phyloP scores from a whole-genome alignment of 2,329 filamentous ascomycete genomes.

The Daldinia eschscholtzii region DNA sequence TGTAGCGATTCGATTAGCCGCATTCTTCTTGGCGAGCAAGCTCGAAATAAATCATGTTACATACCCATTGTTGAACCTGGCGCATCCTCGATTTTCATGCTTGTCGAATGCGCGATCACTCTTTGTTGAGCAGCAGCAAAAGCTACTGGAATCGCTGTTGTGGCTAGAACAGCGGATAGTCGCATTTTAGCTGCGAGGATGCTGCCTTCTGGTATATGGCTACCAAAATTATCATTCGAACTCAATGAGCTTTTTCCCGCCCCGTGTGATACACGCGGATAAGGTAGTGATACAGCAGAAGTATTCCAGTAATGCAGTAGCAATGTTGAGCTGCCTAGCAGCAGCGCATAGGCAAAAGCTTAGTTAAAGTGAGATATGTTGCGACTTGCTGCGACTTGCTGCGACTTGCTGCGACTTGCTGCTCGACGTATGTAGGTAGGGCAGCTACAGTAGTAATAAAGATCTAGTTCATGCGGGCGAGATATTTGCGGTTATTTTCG shows the following conservation, averaged over 20 bases:
- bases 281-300: slow-evolving; percentile 18
- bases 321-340: slow-evolving; percentile 30
- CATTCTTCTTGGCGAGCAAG: neutral
- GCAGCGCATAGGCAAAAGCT: slow-evolving; percentile 33
- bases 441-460: slow-evolving; percentile 26
- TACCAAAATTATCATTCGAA: slow-evolving; percentile 19
- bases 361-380: too few species aligned
- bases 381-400: neutral
- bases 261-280: slow-evolving; percentile 14
- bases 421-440: neutral
- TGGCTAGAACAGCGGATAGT: slow-evolving; percentile 39
- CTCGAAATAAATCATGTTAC: slow-evolving; percentile 4
- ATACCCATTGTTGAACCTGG: slow-evolving; percentile 41
- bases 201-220: neutral
- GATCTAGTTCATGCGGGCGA: slow-evolving; percentile 15
- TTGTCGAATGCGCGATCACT: slow-evolving; percentile 42
- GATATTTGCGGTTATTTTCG: slow-evolving; percentile 7
- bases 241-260: slow-evolving; percentile 15
- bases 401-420: neutral
- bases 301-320: slow-evolving; percentile 20
- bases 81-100: slow-evolving; percentile 39
- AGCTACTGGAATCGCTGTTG: slow-evolving; percentile 35
- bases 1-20: slow-evolving; percentile 41
- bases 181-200: slow-evolving; percentile 43
- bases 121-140: slow-evolving; percentile 41